Evolutionary conservation across 129 eudicot genomes (phyloP).

Genomic region (Tanacetum coccineum): DNA sequence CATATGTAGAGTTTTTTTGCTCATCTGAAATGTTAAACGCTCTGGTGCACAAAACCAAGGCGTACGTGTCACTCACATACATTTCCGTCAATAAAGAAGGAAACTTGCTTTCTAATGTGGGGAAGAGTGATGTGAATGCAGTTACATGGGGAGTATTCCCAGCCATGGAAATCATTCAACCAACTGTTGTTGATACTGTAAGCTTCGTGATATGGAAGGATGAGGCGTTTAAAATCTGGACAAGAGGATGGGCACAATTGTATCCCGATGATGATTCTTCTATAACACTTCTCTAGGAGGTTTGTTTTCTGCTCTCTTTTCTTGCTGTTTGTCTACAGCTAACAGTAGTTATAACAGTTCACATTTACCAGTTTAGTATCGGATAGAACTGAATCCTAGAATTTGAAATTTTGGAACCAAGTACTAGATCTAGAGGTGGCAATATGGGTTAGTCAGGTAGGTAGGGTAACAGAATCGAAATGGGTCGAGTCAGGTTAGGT

Average conservation of each 20-base stretch:
- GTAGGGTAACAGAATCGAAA: too few species aligned
- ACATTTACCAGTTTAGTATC: too few species aligned
- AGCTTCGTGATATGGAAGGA: slow-evolving; percentile 92
- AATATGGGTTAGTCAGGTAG: too few species aligned
- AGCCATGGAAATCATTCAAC: too few species aligned
- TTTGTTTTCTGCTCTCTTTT: slow-evolving; percentile 24
- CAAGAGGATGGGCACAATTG: slow-evolving; percentile 95
- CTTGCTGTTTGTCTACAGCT: background rate
- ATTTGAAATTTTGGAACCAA: too few species aligned
- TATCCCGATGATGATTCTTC: too few species aligned
- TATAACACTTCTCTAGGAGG: slow-evolving; percentile 72
- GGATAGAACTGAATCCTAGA: too few species aligned
- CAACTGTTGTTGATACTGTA: too few species aligned
- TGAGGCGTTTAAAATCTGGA: slow-evolving; percentile 93
- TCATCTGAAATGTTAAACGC: slow-evolving; percentile 57
- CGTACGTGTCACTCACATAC: slow-evolving; percentile 60
- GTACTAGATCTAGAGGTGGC: too few species aligned
- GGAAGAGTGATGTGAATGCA: slow-evolving; percentile 63
- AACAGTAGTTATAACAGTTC: background rate
- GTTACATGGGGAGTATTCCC: too few species aligned
- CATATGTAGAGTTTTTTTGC: slow-evolving; percentile 88
- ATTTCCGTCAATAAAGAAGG: slow-evolving; percentile 80
- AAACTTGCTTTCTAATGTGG: slow-evolving; percentile 51
- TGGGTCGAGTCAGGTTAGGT: too few species aligned
- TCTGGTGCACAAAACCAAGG: slow-evolving; percentile 69